These are phyloP conservation scores for Ulmus americana DNA, from an alignment of 331 rosid genomes.

Conservation along the genomic window DNA sequence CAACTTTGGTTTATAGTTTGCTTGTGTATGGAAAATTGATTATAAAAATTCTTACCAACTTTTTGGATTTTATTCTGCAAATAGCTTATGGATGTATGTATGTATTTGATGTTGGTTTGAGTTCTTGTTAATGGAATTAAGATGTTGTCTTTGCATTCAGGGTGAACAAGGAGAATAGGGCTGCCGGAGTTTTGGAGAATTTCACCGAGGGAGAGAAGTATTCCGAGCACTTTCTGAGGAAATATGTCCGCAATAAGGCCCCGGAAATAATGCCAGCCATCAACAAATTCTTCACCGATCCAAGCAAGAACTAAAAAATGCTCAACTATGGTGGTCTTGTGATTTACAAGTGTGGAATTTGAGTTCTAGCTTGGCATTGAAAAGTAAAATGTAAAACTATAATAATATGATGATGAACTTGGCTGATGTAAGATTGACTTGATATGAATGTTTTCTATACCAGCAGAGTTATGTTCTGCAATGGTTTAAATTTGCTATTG, in stretches of 20 bases:
- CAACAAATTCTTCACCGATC: conserved; percentile 68
- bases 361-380: neutral
- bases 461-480: neutral
- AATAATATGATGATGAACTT: conserved; percentile 1
- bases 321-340: conserved; percentile 3
- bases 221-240: conserved; percentile 66
- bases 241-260: conserved; percentile 57
- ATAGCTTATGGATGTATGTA: neutral
- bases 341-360: conserved; percentile 15
- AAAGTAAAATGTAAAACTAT: neutral
- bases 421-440: neutral
- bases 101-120: neutral
- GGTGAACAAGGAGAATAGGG: conserved; percentile 62
- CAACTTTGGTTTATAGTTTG: neutral
- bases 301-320: conserved; percentile 39
- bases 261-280: conserved; percentile 84
- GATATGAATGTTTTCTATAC: neutral
- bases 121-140: neutral
- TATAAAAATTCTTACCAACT: no score
- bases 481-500: conserved; percentile 8
- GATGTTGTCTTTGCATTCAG: conserved; percentile 18
- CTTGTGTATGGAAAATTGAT: neutral
- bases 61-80: neutral
- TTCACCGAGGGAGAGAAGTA: conserved; percentile 76
- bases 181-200: conserved; percentile 86